Evolutionary conservation across 148 eudicot genomes (phyloP), one percentile per base, ranked within the genome.

Genomic region (Hydrangea macrophylla): DNA sequence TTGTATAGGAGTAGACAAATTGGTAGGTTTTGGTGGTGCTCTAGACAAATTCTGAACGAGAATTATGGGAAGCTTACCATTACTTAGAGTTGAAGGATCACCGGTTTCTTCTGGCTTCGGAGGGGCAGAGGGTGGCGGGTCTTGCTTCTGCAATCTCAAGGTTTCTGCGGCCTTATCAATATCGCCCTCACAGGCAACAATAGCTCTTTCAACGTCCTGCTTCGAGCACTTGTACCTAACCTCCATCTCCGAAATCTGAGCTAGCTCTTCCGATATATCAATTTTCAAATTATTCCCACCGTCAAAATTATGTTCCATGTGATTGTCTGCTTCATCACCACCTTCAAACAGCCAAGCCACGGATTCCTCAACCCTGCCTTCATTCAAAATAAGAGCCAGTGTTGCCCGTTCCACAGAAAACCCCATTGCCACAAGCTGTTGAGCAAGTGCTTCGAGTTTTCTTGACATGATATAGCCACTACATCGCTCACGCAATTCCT

Each of bases 391-490:
- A 39, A 91, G 91, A 54, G 99, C 97, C 96, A 91, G 82, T 10
- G 99, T 94, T 2, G 97, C 91, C 35, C 83, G 84, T 73, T 94
- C 99, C 2, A 83, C 81, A 73, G 99, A 78, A 71, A 94, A 94
- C 27, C 99, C 99, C 99, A 94, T 94, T 33, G 80, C 66, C 37
- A 94, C 97, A 37, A 94, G 89, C 83, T 91, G 91, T 65, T 85
- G 97, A 45, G 97, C 87, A 67, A 90, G 92, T 20, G 83, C 79
- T 78, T 94, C 97, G 37, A 94, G 84, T 78, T 94, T 94, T 77
- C 97, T 87, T 18, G 99, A 94, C 96, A 90, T 94, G 64, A 94
- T 90, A 71, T 88, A 94, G 37, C 99, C 96, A 69, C 81, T 82
- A 74, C 97, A 94, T 5, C 88, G 83, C 70, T 94, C 99, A 59